Evolutionary conservation across 2,329 filamentous ascomycete species (phyloP).

Genomic region (Ophiostoma montium): DNA sequence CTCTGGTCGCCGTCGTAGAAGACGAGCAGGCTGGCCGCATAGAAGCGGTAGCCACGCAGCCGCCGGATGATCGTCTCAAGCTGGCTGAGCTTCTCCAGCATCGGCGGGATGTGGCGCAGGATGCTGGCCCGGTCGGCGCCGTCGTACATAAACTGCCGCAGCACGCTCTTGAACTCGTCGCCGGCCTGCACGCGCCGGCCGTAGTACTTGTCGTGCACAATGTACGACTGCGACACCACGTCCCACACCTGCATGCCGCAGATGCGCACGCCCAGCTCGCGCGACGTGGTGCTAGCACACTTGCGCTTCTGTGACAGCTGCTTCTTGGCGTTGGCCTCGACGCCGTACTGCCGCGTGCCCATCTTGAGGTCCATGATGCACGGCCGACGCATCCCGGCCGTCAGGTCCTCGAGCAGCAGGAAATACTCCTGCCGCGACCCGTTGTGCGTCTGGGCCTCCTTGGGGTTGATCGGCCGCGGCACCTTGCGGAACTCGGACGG

Average conservation of each 20-base stretch:
- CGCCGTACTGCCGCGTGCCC: slow-evolving; percentile 92
- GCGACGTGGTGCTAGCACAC: slow-evolving; percentile 82
- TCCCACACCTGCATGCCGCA: slow-evolving; percentile 98
- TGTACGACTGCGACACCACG: slow-evolving; percentile 62
- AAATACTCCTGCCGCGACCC: slow-evolving; percentile 76
- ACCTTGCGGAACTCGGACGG: slow-evolving; percentile 24
- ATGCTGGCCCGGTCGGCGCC: slow-evolving; percentile 71
- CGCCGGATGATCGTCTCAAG: slow-evolving; percentile 72
- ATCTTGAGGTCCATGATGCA: slow-evolving; percentile 98
- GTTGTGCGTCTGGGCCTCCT: slow-evolving; percentile 53
- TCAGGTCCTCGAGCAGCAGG: slow-evolving; percentile 83
- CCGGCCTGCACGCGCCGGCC: slow-evolving; percentile 80
- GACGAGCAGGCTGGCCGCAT: slow-evolving; percentile 87
- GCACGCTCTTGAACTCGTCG: slow-evolving; percentile 71
- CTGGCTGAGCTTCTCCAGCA: slow-evolving; percentile 69
- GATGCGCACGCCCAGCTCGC: slow-evolving; percentile 78
- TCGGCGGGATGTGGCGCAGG: slow-evolving; percentile 71
- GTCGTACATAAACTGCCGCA: slow-evolving; percentile 84
- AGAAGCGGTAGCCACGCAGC: slow-evolving; percentile 80
- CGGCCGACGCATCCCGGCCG: slow-evolving; percentile 87
- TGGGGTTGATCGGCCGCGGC: slow-evolving; percentile 56
- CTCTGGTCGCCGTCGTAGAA: slow-evolving; percentile 79
- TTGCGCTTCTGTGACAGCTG: slow-evolving; percentile 85
- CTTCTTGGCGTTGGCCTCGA: slow-evolving; percentile 85
- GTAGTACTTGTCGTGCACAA: slow-evolving; percentile 98